These are phyloP conservation scores for Tricholomella constricta DNA, from an alignment of 768 basidiomycete genomes.

Conservation along the genomic window DNA sequence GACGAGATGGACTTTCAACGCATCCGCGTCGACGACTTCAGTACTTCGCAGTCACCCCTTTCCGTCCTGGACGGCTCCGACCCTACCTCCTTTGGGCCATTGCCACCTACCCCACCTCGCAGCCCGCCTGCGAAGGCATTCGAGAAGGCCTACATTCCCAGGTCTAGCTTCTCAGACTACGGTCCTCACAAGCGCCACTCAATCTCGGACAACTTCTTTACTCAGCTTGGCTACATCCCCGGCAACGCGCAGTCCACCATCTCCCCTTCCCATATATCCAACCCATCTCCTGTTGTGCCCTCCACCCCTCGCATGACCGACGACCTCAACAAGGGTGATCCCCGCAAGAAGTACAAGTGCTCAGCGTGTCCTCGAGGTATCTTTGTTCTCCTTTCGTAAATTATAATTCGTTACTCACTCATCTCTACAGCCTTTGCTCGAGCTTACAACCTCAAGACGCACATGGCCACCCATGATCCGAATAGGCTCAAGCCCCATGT, in stretches of 20 bases:
- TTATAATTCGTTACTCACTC: conserved; percentile 8
- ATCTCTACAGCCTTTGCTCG: conserved; percentile 74
- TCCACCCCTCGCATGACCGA: conserved; percentile 47
- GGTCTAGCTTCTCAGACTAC: conserved; percentile 71
- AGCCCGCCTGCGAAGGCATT: conserved; percentile 43
- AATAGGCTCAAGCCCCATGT: conserved; percentile 86
- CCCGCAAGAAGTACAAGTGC: conserved; percentile 81
- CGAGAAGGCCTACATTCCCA: conserved; percentile 38
- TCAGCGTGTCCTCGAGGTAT: conserved; percentile 71
- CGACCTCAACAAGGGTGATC: conserved; percentile 55
- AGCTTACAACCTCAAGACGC: conserved; percentile 94
- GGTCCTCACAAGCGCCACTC: conserved; percentile 51
- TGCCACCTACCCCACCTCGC: conserved; percentile 60
- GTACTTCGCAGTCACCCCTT: conserved; percentile 38
- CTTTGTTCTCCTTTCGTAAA: conserved; percentile 12
- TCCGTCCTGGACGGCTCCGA: conserved; percentile 48
- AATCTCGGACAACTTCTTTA: conserved; percentile 48
- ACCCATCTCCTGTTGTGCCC: conserved; percentile 48
- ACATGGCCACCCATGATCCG: conserved; percentile 94
- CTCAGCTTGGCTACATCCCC: conserved; percentile 51
- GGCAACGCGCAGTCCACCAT: conserved; percentile 48
- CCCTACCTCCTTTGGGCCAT: conserved; percentile 57
- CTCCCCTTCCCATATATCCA: conserved; percentile 57
- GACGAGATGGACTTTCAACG: conserved; percentile 76
- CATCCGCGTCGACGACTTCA: conserved; percentile 64